A percentile compares a stretch with the other conserved stretches of the same genome.
phyloP scores from a whole-genome alignment of 768 basidiomycete genomes.

The Crucibulum laeve region DNA sequence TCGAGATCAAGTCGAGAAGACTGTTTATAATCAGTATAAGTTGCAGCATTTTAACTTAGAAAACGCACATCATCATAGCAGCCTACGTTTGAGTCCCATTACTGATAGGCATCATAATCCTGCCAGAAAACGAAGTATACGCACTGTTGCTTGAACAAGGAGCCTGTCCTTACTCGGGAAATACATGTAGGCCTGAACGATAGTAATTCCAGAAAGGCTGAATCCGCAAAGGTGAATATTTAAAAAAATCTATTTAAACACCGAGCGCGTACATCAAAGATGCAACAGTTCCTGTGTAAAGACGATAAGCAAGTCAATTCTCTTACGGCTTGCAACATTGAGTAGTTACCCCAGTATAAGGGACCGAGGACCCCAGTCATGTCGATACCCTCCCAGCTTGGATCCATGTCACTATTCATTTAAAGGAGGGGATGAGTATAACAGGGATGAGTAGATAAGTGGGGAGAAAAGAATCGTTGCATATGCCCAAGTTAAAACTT shows the following conservation, averaged over 20 bases:
- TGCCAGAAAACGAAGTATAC: not conserved
- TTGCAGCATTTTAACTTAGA: not conserved
- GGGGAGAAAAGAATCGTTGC: too few species aligned
- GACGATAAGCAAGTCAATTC: not conserved
- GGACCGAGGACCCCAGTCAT: slow-evolving; percentile 22
- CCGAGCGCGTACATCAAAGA: slow-evolving; percentile 21
- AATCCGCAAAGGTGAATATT: not conserved
- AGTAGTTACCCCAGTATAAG: slow-evolving; percentile 25
- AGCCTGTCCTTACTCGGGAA: not conserved
- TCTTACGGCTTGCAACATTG: not conserved
- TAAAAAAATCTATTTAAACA: not conserved
- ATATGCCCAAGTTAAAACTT: too few species aligned
- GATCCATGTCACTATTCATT: too few species aligned
- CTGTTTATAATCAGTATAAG: not conserved
- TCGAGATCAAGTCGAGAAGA: not conserved
- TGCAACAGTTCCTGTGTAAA: slow-evolving; percentile 18
- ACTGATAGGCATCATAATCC: not conserved
- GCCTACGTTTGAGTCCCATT: not conserved
- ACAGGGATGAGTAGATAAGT: too few species aligned
- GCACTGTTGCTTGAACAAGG: not conserved
- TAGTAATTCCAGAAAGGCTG: slow-evolving; percentile 34
- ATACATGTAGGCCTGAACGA: slow-evolving; percentile 30
- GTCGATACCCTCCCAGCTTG: slow-evolving; percentile 13
- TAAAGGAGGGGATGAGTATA: too few species aligned
- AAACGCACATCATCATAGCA: not conserved